Conservation (phyloP, 495 filamentous ascomycete species). For the Parmelia sp. region DNA sequence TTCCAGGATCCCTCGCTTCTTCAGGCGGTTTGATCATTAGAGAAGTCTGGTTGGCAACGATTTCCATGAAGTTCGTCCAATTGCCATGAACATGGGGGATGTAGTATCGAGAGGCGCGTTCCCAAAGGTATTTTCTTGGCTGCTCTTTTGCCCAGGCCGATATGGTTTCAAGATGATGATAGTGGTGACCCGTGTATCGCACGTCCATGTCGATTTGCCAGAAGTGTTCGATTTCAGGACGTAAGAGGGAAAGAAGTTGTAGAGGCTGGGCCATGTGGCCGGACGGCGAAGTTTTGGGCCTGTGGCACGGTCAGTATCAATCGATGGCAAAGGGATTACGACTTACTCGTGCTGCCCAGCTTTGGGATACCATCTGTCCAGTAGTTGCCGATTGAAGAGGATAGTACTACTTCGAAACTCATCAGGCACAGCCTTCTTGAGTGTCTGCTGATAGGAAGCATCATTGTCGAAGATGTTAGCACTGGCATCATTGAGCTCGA, state of each 20-base stretch:
- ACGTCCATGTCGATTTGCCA: conserved; percentile 76
- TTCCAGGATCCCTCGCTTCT: conserved; percentile 25
- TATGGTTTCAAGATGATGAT: conserved; percentile 59
- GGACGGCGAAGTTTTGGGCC: conserved; percentile 6
- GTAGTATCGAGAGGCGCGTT: conserved; percentile 67
- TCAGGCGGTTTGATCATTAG: not conserved
- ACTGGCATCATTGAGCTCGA: conserved; percentile 60
- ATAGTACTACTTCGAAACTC: conserved; percentile 64
- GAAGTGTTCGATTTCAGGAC: conserved; percentile 65
- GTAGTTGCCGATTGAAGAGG: conserved; percentile 57
- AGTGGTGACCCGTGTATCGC: conserved; percentile 64
- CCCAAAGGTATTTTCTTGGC: conserved; percentile 66
- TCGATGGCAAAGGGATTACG: not conserved
- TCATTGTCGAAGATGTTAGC: conserved; percentile 51
- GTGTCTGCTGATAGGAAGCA: conserved; percentile 45
- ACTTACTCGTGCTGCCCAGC: conserved; percentile 29
- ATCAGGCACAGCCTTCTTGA: conserved; percentile 50
- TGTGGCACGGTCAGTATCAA: conserved; percentile 19
- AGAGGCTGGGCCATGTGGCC: conserved; percentile 35
- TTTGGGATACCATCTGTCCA: conserved; percentile 53
- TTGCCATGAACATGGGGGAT: conserved; percentile 57
- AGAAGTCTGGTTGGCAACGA: conserved; percentile 36
- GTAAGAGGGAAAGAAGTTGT: conserved; percentile 54
- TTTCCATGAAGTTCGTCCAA: conserved; percentile 49
- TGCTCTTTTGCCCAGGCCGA: conserved; percentile 52